A percentile compares a stretch with the other conserved stretches of the same genome.
Conservation (phyloP, 1,284 basidiomycete species). For the Agroathelia rolfsii region DNA sequence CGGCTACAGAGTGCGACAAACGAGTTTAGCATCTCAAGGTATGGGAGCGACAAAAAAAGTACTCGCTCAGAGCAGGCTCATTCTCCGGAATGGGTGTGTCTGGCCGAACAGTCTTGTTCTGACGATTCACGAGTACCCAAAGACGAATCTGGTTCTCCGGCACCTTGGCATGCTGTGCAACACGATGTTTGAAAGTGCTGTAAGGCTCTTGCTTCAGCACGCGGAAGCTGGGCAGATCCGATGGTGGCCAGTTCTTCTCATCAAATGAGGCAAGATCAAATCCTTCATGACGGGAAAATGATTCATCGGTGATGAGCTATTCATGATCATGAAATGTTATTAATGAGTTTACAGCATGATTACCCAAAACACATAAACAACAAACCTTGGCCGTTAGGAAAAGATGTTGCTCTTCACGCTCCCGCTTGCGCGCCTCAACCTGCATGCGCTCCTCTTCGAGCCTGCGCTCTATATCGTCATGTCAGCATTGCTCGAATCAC, state of each 20-base stretch:
- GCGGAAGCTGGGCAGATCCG: conserved; percentile 90
- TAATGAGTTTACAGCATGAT: neutral
- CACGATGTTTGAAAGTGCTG: conserved; percentile 84
- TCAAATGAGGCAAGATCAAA: conserved; percentile 99
- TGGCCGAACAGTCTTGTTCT: conserved; percentile 98
- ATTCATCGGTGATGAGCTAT: conserved; percentile 92
- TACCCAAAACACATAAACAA: conserved; percentile 3
- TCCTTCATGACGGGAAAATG: conserved; percentile 88
- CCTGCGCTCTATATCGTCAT: conserved; percentile 54
- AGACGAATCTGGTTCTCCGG: conserved; percentile 84
- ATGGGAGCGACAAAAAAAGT: conserved; percentile 4
- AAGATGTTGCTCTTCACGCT: conserved; percentile 96
- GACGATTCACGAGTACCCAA: conserved; percentile 97
- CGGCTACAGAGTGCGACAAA: conserved; percentile 47
- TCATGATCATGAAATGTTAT: conserved; percentile 2
- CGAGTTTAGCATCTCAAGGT: conserved; percentile 5
- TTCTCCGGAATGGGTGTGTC: conserved; percentile 95
- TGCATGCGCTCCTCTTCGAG: conserved; percentile 92
- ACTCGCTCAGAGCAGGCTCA: conserved; percentile 78
- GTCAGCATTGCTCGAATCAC: too few relatives aligned
- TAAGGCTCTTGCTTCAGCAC: conserved; percentile 94
- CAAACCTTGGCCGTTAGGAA: conserved; percentile 90
- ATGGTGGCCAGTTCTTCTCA: conserved; percentile 93
- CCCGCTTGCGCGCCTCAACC: conserved; percentile 88
- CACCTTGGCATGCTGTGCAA: conserved; percentile 84